A percentile compares a stretch with the other conserved stretches of the same genome.
phyloP scores from a whole-genome alignment of 345 rosid genomes.

The rapeseed (Brassica napus) region DNA sequence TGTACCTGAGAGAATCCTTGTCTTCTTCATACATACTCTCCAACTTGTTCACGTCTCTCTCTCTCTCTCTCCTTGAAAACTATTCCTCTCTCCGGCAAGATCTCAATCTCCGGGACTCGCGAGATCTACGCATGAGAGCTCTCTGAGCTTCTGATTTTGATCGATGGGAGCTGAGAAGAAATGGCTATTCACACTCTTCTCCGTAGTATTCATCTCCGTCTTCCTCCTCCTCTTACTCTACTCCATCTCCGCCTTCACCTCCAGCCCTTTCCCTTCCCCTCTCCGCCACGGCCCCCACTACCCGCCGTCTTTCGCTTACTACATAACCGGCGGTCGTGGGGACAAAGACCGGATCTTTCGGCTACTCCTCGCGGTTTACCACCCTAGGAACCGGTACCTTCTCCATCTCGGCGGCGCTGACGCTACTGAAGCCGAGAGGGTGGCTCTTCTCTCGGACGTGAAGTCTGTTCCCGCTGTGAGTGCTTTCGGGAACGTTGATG shows the following conservation, averaged over 20 bases:
- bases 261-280: slow-evolving; percentile 64
- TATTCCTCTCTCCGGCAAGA: not conserved
- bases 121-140: slow-evolving; percentile 27
- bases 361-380: slow-evolving; percentile 83
- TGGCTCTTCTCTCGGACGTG: slow-evolving; percentile 55
- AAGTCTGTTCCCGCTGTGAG: slow-evolving; percentile 69
- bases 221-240: slow-evolving; percentile 68
- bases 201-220: slow-evolving; percentile 67
- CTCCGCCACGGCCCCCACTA: slow-evolving; percentile 74
- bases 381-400: slow-evolving; percentile 90
- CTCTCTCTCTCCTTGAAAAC: too few species aligned
- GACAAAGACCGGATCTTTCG: slow-evolving; percentile 76
- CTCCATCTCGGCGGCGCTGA: slow-evolving; percentile 80
- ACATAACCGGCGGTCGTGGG: slow-evolving; percentile 77
- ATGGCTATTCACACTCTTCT: slow-evolving; percentile 88
- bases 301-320: slow-evolving; percentile 94
- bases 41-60: slow-evolving; percentile 27
- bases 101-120: slow-evolving; percentile 25
- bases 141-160: not conserved
- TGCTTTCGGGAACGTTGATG: slow-evolving; percentile 85
- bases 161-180: slow-evolving; percentile 93
- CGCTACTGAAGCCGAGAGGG: slow-evolving; percentile 73
- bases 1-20: slow-evolving; percentile 30
- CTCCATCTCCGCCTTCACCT: slow-evolving; percentile 74
- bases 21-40: slow-evolving; percentile 38